Base-by-base conservation (phyloP, 495 filamentous ascomycete genomes). In the Chaetomium tenue region DNA sequence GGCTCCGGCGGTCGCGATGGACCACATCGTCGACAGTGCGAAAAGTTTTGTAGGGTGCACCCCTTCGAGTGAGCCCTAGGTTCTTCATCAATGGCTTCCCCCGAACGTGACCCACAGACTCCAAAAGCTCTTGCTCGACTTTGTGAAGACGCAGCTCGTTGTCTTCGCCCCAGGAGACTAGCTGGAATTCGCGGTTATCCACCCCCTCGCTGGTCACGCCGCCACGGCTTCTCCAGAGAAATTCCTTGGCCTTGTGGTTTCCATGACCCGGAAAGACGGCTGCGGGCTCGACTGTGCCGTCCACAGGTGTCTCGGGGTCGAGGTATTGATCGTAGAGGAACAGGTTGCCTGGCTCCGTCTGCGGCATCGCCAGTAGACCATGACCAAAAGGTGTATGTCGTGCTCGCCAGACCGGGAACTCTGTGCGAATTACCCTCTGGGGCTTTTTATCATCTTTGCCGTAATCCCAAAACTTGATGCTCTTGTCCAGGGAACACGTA, bases 381-480 rank as follows among this genome's bases (percentile, higher is more conserved):
- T 85, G 88, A 12, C 91, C 91, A 72, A 97, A 97, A 0, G 93
- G 93, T 2, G 93, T 95, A 69, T 97, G 92, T n/a, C 93, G 83
- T 26, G 93, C 93, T 64, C 93, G 81, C 92, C 92, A 96, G 26
- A 96, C 88, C 3, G 93, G 93, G 70, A 94, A 96, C 3, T 89
- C 85, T 5, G 92, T 92, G 30, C 82, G 78, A 39, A 97, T 91
- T 22, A 90, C 80, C 30, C 89, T 83, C 68, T 93, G 88, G 0
- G 91, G 89, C 8, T 77, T 75, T 64, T 89, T 85, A 15, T 82
- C 76, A 30, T 83, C 77, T 33, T 84, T 82, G 7, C 77, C 83
- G 67, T 91, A 93, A 73, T 97, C 88, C 93, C 93, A 98, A 69
- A 96, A 91, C 68, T 95, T 96, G 74, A 98, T 91, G 11, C 90